These are phyloP conservation scores for Colletotrichum destructivum DNA, from an alignment of 2,329 filamentous ascomycete genomes.

Conservation along the genomic window DNA sequence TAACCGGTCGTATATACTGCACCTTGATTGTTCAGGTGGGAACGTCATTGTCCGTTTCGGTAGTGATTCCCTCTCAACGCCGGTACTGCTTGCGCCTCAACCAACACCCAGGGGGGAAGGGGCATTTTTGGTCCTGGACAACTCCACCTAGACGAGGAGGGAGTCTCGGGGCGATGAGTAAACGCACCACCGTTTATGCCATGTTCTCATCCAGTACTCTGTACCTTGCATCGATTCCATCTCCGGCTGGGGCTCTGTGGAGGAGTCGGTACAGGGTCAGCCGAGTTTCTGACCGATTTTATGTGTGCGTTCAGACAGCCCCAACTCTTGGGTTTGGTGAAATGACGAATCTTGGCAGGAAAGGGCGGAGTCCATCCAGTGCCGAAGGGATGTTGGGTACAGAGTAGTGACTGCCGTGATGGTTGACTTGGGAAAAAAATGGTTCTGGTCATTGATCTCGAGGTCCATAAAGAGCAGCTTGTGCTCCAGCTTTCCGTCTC, in stretches of 20 bases:
- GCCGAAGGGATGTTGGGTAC: neutral
- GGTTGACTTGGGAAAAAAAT: neutral
- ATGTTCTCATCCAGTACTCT: neutral
- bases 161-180: neutral
- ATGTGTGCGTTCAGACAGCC: neutral
- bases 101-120: neutral
- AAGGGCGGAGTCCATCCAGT: neutral
- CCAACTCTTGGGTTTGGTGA: neutral
- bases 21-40: neutral
- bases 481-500: neutral
- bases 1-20: conserved; percentile 16
- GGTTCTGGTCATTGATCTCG: neutral
- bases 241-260: neutral
- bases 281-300: neutral
- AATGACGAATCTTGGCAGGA: neutral
- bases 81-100: neutral
- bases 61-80: neutral
- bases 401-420: neutral
- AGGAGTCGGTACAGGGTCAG: neutral
- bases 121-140: neutral
- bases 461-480: neutral
- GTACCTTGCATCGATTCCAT: neutral
- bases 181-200: neutral
- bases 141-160: neutral
- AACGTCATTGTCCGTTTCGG: neutral